Base-by-base conservation (phyloP, 305 asterid species). In the Solanum chacoense region DNA sequence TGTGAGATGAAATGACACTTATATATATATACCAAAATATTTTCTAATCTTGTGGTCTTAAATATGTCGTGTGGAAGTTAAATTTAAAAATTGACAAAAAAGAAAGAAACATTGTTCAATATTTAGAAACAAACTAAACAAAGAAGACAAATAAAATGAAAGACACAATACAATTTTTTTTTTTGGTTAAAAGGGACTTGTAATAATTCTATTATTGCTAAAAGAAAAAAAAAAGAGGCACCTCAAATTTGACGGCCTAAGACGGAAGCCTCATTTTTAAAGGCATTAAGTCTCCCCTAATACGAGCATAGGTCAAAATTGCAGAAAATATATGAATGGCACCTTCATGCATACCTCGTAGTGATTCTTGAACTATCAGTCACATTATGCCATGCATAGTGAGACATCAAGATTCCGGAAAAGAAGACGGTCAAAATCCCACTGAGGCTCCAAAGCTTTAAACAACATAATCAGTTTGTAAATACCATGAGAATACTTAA, bases 371-470 rank as follows among this genome's bases (percentile, higher is more conserved):
- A 97, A 92, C 94, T 91, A 67, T 97, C 98, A 0, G 97, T 94
- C 89, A 96, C 96, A 81, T 96, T 97, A 91, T 97, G 97, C 99
- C 99, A 97, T 65, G 98, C 98, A 88, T 97, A 97, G 91, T 97
- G 99, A 20, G 98, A 95, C 99, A 97, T 97, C 89, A 95, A 91
- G 83, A 97, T 92, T 90, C 99, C 99, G 76, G 92, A 88, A 89
- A 97, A 97, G 94, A 96, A 97, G 90, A 97, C 99, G 0, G 99
- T 97, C 91, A 97, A 90, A 91, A 97, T 97, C 88, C 99, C 99
- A 86, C 99, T 97, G 31, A 97, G 97, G 86, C 88, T 84, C 40
- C 91, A 92, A 86, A 97, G 95, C 99, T 97, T 94, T 84, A 77
- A 88, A 88, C 89, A 80, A 31, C 81, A 29, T 83, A 24, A 89